Conservation (phyloP, 768 basidiomycete genomes). For the Suillus variegatus region DNA sequence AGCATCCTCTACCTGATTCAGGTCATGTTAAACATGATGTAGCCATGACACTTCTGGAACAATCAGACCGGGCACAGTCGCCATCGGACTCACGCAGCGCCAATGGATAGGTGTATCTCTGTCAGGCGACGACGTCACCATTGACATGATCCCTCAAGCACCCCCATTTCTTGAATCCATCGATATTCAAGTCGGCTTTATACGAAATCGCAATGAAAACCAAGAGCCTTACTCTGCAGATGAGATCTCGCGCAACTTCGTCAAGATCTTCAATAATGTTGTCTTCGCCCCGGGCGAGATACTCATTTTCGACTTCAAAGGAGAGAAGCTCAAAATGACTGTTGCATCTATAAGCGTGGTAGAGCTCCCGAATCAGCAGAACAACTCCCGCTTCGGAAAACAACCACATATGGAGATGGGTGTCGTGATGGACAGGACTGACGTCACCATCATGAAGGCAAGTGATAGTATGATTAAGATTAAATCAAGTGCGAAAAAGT, state of each 20-base stretch:
- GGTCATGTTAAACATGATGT: slow-evolving; percentile 28
- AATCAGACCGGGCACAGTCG: slow-evolving; percentile 68
- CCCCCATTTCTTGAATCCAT: slow-evolving; percentile 73
- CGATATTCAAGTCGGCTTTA: slow-evolving; percentile 78
- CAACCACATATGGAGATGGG: slow-evolving; percentile 50
- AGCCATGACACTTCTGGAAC: slow-evolving; percentile 82
- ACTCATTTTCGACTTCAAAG: slow-evolving; percentile 86
- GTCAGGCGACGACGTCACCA: slow-evolving; percentile 70
- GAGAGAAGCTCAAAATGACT: slow-evolving; percentile 73
- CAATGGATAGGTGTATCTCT: slow-evolving; percentile 90
- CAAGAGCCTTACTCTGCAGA: slow-evolving; percentile 82
- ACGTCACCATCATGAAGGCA: slow-evolving; percentile 86
- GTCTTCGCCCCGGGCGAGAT: slow-evolving; percentile 70
- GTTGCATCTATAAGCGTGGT: slow-evolving; percentile 61
- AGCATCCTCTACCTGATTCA: neutral
- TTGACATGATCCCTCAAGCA: slow-evolving; percentile 61
- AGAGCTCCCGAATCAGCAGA: slow-evolving; percentile 65
- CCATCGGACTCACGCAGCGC: slow-evolving; percentile 76
- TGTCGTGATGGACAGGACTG: slow-evolving; percentile 89
- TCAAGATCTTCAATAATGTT: slow-evolving; percentile 72
- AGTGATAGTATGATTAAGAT: slow-evolving; percentile 81
- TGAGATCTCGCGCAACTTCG: slow-evolving; percentile 75
- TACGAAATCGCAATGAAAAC: slow-evolving; percentile 52
- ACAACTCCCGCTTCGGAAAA: slow-evolving; percentile 39
- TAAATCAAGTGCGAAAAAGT: slow-evolving; percentile 92